These are phyloP conservation scores for Starmera amethionina DNA, from an alignment of 805 yeast genomes.

Conservation along the genomic window DNA sequence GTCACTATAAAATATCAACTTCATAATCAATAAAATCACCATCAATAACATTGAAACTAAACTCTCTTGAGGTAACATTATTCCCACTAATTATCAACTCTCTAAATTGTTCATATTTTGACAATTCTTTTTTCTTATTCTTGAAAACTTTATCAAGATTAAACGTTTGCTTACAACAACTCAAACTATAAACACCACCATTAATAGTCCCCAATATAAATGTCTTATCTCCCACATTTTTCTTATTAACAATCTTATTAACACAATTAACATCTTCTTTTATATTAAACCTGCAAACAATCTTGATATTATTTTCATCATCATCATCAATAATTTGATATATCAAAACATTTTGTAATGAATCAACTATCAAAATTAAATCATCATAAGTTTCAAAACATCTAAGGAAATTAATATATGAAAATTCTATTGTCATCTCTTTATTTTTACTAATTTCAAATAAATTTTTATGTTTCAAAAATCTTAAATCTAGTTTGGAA, in stretches of 20 bases:
- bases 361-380: slow-evolving; percentile 7
- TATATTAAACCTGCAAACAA: not conserved
- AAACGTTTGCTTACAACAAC: not conserved
- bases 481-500: slow-evolving; percentile 5
- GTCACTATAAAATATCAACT: too few species aligned
- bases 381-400: slow-evolving; percentile 7
- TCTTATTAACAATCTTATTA: not conserved
- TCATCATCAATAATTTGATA: slow-evolving; percentile 1
- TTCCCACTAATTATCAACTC: too few species aligned
- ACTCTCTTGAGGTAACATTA: too few species aligned
- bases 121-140: too few species aligned
- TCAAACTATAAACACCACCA: slow-evolving; percentile 17
- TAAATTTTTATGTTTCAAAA: slow-evolving; percentile 1
- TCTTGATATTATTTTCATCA: not conserved
- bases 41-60: too few species aligned
- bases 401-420: slow-evolving; percentile 5
- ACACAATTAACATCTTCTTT: not conserved
- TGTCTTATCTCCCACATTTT: slow-evolving; percentile 9
- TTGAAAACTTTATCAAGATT: too few species aligned
- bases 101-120: too few species aligned
- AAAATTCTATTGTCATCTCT: slow-evolving; percentile 1
- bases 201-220: slow-evolving; percentile 15
- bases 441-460: slow-evolving; percentile 1
- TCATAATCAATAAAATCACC: too few species aligned
- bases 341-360: slow-evolving; percentile 8